Base-by-base conservation (phyloP, 441 rosid genomes). In the Populus hybrid region DNA sequence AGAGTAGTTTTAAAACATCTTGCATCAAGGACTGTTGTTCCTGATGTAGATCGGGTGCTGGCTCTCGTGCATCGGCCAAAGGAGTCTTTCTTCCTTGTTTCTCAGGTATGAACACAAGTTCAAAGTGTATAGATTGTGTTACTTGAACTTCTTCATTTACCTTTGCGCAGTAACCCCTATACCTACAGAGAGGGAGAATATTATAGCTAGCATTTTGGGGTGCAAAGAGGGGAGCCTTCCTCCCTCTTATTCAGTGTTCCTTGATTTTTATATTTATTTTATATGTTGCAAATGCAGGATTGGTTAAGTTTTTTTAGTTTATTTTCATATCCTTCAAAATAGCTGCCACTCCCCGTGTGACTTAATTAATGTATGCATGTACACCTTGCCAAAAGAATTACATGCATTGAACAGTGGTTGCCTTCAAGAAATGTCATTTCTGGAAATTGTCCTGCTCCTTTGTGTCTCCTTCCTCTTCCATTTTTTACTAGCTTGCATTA, bases 61-160 rank as follows among this genome's bases (percentile, higher is more conserved):
- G 97, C 99, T 20, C 87, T 96, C 26, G 90, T 94, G 83, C 99
- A 93, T 89, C 88, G 98, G 75, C 98, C 98, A 23, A 92, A 91
- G 69, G 98, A 96, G 84, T 91, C 98, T 8, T 94, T 90, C 86
- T 94, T 93, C 78, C 89, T 96, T 69, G 78, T 88, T 73, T 98
- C 98, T 67, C 88, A 86, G 98, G 98, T 96, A 88, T 69, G 20
- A n/a, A 70, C 21, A 24, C 40, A 8, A 7, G 2, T 32, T 42
- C 8, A 32, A 21, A 64, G 23, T 24, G 57, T 10, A 34, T 50
- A 35, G 36, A 26, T 30, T 20, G 30, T 38, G 4, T 12, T 40
- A 16, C 9, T 54, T 38, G 46, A 38, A 70, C 16, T 40, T 14
- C 54, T 35, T 54, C 21, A 40, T 72, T 78, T 78, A 40, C 24